Evolutionary conservation across 148 eudicot species (phyloP).

Genomic region (Nepenthes mirabilis): DNA sequence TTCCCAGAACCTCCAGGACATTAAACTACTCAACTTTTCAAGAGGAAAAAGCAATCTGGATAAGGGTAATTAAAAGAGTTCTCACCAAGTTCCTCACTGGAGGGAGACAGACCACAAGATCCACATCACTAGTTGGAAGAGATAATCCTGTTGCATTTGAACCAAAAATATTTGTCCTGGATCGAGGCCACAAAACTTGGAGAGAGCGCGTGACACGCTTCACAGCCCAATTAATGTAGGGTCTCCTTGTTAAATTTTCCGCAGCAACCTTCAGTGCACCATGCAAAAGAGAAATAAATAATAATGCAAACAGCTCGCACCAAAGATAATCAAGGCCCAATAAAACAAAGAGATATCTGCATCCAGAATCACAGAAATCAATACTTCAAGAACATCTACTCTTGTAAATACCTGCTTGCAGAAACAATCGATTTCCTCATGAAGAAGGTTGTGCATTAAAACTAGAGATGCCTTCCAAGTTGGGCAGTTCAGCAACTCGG

Average conservation of each 20-base stretch:
- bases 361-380: conserved; percentile 2
- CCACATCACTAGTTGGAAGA: conserved; percentile 95
- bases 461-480: conserved; percentile 46
- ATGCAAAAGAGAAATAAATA: conserved; percentile 8
- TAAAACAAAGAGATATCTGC: not conserved
- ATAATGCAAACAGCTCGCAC: conserved; percentile 1
- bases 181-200: conserved; percentile 97
- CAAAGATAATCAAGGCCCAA: not conserved
- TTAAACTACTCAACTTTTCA: not conserved
- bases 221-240: conserved; percentile 91
- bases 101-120: conserved; percentile 97
- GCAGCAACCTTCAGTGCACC: conserved; percentile 58
- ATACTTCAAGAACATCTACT: not conserved
- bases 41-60: not conserved
- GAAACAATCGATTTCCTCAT: conserved; percentile 84
- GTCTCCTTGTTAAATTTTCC: conserved; percentile 72
- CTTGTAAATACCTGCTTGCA: conserved; percentile 62
- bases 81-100: conserved; percentile 97
- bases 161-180: conserved; percentile 86
- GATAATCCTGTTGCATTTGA: conserved; percentile 95
- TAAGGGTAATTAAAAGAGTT: conserved; percentile 4
- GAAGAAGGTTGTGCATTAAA: conserved; percentile 64
- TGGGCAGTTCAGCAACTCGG: conserved; percentile 47
- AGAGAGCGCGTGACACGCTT: conserved; percentile 94
- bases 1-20: not conserved